Conservation (phyloP, 2,329 filamentous ascomycete species). For the Aurifilum marmelostoma region DNA sequence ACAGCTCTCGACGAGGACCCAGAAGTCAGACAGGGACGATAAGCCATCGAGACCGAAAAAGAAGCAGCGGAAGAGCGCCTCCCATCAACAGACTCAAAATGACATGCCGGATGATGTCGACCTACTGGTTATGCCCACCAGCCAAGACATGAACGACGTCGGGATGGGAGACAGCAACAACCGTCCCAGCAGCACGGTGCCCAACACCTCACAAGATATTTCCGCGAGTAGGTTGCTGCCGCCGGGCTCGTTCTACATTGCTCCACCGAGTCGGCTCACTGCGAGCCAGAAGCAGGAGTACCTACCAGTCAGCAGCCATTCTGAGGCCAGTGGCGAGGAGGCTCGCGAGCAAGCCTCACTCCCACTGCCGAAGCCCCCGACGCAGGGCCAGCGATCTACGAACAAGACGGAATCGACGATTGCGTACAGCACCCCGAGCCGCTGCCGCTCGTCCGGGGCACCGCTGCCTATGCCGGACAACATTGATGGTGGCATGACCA, state of each 20-base stretch:
- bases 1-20: constrained; percentile 1
- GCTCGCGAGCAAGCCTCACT: constrained; percentile 20
- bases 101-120: constrained; percentile 32
- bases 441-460: constrained; percentile 32
- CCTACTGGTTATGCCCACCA: constrained; percentile 31
- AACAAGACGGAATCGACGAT: constrained; percentile 39
- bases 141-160: constrained; percentile 17
- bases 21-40: background rate
- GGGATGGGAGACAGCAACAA: constrained; percentile 27
- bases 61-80: constrained; percentile 12
- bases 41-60: constrained; percentile 24
- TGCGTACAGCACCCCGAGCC: constrained; percentile 42
- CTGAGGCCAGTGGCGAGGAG: constrained; percentile 29
- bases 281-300: constrained; percentile 45
- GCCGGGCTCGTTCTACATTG: constrained; percentile 39
- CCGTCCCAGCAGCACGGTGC: constrained; percentile 9
- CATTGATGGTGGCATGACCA: background rate
- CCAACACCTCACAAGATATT: constrained; percentile 17
- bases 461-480: constrained; percentile 13
- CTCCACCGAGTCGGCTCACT: constrained; percentile 39
- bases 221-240: background rate
- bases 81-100: background rate
- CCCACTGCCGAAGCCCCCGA: constrained; percentile 16
- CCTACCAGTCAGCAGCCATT: constrained; percentile 34
- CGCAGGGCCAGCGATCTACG: constrained; percentile 21